Evolutionary conservation across 1,284 basidiomycete species (phyloP).

Genomic region (Cutaneotrichosporon sp.): DNA sequence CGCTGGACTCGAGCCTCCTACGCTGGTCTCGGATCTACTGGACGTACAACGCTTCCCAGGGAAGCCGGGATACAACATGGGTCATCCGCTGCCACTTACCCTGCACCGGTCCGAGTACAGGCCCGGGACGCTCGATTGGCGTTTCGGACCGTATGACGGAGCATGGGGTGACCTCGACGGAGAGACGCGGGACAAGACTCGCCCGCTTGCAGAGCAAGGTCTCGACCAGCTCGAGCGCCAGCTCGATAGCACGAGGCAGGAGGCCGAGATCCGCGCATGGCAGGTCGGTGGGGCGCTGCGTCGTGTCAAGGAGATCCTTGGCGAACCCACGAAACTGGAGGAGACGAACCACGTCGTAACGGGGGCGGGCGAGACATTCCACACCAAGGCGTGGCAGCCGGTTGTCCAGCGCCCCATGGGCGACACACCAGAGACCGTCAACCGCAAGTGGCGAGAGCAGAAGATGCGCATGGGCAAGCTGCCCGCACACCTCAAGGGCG

Average conservation of each 20-base stretch:
- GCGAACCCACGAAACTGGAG: constrained; percentile 7
- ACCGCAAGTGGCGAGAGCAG: constrained; percentile 68
- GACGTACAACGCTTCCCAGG: constrained; percentile 61
- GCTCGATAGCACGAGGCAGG: constrained; percentile 34
- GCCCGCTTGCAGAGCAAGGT: constrained; percentile 31
- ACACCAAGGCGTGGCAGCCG: constrained; percentile 64
- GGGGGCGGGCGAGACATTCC: constrained; percentile 68
- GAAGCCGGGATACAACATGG: constrained; percentile 92
- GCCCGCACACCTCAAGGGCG: neutral
- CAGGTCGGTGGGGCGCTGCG: constrained; percentile 58
- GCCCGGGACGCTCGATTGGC: constrained; percentile 69
- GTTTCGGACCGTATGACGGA: constrained; percentile 59
- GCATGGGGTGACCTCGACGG: constrained; percentile 25
- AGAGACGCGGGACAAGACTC: constrained; percentile 22
- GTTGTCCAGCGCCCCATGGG: constrained; percentile 66
- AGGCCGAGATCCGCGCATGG: constrained; percentile 58
- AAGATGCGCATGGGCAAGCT: constrained; percentile 21
- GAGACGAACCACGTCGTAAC: constrained; percentile 38
- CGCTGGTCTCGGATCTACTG: constrained; percentile 70
- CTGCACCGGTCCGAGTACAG: constrained; percentile 85
- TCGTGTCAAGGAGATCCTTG: constrained; percentile 25
- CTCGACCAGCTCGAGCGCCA: constrained; percentile 42
- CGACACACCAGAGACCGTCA: constrained; percentile 69
- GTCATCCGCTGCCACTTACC: constrained; percentile 82
- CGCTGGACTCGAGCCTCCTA: constrained; percentile 70